These are phyloP conservation scores for Limnomonas spitsbergensis DNA, from an alignment of 139 green algal genomes.

Conservation along the genomic window DNA sequence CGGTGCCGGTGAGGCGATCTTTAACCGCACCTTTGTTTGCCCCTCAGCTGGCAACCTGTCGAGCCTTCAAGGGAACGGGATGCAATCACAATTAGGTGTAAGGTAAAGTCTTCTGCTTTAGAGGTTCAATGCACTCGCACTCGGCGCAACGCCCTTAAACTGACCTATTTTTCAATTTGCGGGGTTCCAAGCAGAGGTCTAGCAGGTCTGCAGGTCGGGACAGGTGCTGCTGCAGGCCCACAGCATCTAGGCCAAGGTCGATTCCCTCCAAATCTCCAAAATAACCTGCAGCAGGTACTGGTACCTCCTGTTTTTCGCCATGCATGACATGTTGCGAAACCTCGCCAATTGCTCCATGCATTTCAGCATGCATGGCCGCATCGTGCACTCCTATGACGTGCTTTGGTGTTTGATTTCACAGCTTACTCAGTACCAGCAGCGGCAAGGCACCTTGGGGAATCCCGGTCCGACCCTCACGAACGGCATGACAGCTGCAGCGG, in stretches of 20 bases:
- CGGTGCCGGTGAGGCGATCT: no score
- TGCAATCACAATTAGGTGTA: not conserved
- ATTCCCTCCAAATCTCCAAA: slow-evolving; percentile 28
- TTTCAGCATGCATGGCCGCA: no score
- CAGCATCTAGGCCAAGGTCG: slow-evolving; percentile 29
- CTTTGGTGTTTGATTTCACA: no score
- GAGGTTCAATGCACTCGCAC: not conserved
- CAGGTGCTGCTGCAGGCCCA: slow-evolving; percentile 1
- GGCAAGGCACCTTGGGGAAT: not conserved
- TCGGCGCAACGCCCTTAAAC: no score
- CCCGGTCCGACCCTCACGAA: not conserved
- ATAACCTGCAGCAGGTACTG: slow-evolving; percentile 18
- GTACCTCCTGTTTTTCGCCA: not conserved
- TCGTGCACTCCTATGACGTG: no score
- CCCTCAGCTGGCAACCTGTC: not conserved
- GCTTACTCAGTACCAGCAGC: not conserved
- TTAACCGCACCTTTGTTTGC: not conserved
- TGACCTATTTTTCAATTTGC: no score
- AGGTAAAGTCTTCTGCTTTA: not conserved
- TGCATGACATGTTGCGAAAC: not conserved
- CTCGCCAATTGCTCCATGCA: not conserved
- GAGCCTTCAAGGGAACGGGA: not conserved
- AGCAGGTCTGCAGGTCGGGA: slow-evolving; percentile 20
- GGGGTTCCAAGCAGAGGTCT: slow-evolving; percentile 17
- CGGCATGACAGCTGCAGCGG: slow-evolving; percentile 18